Evolutionary conservation across 352 stramenopile species (phyloP).

Genomic region (Phytophthora lateralis): DNA sequence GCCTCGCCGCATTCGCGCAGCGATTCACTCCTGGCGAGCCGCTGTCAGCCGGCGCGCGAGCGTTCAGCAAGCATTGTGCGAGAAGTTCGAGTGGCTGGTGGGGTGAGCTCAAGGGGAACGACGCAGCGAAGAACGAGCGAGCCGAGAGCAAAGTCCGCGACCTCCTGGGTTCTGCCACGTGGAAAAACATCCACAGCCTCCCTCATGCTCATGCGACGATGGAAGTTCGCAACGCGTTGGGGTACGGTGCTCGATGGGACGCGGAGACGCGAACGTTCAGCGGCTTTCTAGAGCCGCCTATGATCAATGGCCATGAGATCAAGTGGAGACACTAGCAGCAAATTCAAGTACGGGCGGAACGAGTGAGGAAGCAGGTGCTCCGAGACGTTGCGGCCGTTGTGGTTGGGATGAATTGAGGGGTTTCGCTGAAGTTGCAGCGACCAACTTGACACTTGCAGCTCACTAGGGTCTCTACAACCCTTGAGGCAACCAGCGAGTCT

Average conservation of each 20-base stretch:
- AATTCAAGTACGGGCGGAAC: conserved; percentile 1
- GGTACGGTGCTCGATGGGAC: conserved; percentile 82
- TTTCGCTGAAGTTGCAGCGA: conserved; percentile 24
- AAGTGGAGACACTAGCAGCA: conserved; percentile 65
- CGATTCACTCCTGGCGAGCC: conserved; percentile 40
- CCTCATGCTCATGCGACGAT: conserved; percentile 71
- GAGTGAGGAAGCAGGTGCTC: conserved; percentile 11
- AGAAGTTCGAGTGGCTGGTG: conserved; percentile 72
- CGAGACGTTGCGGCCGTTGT: conserved; percentile 22
- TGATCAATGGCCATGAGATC: conserved; percentile 75
- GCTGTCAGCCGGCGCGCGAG: conserved; percentile 76
- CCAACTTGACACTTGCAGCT: conserved; percentile 11
- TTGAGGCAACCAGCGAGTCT: too few relatives aligned
- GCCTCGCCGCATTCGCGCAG: conserved; percentile 55
- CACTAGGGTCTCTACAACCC: neutral
- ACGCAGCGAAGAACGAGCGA: conserved; percentile 66
- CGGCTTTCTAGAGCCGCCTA: conserved; percentile 86
- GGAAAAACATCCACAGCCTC: conserved; percentile 86
- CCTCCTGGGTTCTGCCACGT: conserved; percentile 62
- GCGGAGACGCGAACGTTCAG: conserved; percentile 54
- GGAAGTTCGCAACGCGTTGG: conserved; percentile 69
- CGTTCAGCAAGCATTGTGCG: conserved; percentile 83
- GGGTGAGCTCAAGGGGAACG: conserved; percentile 63
- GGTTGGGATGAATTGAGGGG: conserved; percentile 22
- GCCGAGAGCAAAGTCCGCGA: conserved; percentile 53